These are phyloP conservation scores for Haematococcus sp. DNA, from an alignment of 139 green algal genomes.

Conservation along the genomic window DNA sequence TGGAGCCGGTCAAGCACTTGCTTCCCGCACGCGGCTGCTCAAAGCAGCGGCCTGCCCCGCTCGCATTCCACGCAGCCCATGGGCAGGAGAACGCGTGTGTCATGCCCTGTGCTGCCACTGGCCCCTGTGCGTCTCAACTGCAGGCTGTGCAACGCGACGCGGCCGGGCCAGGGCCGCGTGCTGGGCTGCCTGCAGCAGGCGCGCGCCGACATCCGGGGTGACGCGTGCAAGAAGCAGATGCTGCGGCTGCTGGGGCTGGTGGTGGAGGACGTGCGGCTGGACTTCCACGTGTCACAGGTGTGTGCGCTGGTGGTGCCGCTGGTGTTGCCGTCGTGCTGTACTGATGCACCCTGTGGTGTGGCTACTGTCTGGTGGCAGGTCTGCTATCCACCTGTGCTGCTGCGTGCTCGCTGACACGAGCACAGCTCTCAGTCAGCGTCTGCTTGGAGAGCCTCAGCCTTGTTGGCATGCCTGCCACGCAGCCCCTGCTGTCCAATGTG, in stretches of 20 bases:
- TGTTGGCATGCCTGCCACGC: no score
- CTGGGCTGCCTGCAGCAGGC: conserved; percentile 31
- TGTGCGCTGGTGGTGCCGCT: background rate
- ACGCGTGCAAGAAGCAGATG: conserved; percentile 36
- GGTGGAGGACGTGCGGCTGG: conserved; percentile 42
- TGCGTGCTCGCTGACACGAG: background rate
- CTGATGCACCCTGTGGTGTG: no score
- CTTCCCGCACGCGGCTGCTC: background rate
- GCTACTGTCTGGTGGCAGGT: conserved; percentile 5
- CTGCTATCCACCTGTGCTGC: background rate
- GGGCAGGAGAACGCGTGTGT: no score
- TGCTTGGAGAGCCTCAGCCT: no score
- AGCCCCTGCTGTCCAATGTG: no score
- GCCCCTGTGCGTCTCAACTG: no score
- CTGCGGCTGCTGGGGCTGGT: conserved; percentile 40
- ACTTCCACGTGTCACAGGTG: conserved; percentile 22
- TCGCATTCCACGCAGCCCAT: background rate
- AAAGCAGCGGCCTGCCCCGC: no score
- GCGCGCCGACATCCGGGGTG: background rate
- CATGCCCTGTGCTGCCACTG: no score
- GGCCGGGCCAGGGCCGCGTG: conserved; percentile 35
- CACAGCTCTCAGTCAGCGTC: no score
- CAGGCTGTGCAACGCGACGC: conserved; percentile 9
- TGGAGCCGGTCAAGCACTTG: background rate
- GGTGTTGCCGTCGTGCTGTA: background rate